Evolutionary conservation across 352 stramenopile species (phyloP), one percentile per base, ranked within the genome.

Genomic region (Globisporangium paddicum): DNA sequence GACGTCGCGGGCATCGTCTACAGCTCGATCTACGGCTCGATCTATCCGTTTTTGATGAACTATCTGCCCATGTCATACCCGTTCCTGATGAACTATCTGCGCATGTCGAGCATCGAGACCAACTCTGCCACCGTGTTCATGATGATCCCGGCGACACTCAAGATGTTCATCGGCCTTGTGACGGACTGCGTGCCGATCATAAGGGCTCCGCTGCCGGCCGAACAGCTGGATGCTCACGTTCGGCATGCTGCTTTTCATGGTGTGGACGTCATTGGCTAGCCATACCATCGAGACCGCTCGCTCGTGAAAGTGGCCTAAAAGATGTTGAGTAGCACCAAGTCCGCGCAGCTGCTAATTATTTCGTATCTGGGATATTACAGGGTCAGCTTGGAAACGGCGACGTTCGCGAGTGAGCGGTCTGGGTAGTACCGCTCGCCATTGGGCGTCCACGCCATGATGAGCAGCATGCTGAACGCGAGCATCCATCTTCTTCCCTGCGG

Each of bases 151-250:
- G 73, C 56, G 21, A 67, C 67, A 37, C 48, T 74, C 49, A 73
- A 74, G 53, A 64, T 62, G n/a, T 69, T 74, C 40, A 69, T 73
- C 53, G 67, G 64, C 13, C 53, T 70, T 19, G n/a, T 74, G 14
- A 71, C 64, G 13, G 67, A 74, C 40, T 67, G 57, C 47, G 18
- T 73, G 9, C 67, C 67, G 0, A 73, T 74, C 54, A 58, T 63
- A 19, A 65, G 67, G n/a, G 11, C 62, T 64, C 18, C 64, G 67
- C 9, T 52, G 67, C 13, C 64, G 65, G 2, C 67, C 67, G 7
- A 73, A 74, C 53, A n/a, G n/a, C n/a, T 75, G 66, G 64, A 9
- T 50, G 14, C 21, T 73, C 10, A 66, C 41, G 41, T 56, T 63
- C 25, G n/a, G 34, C 14, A 64, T 38, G 37, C 55, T 67, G 5